A percentile compares a stretch with the other conserved stretches of the same genome.
These are phyloP conservation scores for Pleurotus giganteus DNA, from an alignment of 768 basidiomycete species.

Conservation along the genomic window DNA sequence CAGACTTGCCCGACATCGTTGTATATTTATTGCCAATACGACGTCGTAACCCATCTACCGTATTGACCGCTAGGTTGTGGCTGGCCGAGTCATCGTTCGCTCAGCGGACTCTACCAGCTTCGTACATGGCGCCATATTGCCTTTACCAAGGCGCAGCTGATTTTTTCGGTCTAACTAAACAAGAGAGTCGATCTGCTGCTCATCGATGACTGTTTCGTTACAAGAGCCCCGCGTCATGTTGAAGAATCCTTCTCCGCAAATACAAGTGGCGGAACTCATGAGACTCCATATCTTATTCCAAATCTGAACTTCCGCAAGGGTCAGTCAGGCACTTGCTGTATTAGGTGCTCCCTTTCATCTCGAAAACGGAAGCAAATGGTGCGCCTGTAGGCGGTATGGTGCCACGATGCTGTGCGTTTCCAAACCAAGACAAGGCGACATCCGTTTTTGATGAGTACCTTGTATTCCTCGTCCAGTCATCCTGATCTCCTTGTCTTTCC, in stretches of 20 bases:
- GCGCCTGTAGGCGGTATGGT: not conserved
- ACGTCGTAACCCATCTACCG: no score
- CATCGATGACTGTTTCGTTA: not conserved
- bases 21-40: no score
- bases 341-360: conserved; percentile 2
- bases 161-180: not conserved
- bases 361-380: conserved; percentile 1
- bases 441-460: conserved; percentile 27
- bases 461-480: conserved; percentile 21
- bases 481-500: conserved; percentile 4
- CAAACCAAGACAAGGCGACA: conserved; percentile 26
- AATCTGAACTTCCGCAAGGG: not conserved
- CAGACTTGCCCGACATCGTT: not conserved
- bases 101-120: no score
- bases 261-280: not conserved
- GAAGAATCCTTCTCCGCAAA: not conserved
- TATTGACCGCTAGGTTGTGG: no score
- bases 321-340: not conserved
- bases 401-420: not conserved
- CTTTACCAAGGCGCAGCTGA: not conserved
- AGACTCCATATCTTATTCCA: conserved; percentile 2
- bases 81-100: no score
- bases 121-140: no score
- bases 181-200: not conserved
- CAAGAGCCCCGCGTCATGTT: not conserved